These are phyloP conservation scores for Gastroboletus turbinatus DNA, from an alignment of 1,284 basidiomycete genomes.

Conservation along the genomic window DNA sequence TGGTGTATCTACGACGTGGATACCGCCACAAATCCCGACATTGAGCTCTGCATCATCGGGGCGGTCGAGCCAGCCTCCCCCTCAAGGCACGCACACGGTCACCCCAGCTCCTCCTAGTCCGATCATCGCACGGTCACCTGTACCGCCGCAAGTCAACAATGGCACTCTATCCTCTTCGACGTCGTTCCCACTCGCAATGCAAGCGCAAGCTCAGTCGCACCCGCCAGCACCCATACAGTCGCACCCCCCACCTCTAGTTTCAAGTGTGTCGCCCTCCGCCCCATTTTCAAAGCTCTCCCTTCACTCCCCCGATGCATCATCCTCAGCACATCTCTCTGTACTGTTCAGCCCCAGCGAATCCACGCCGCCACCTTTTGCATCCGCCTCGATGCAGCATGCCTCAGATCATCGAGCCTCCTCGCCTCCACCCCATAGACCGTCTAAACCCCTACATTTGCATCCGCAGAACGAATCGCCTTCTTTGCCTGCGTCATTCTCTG, in stretches of 20 bases:
- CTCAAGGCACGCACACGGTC: not conserved
- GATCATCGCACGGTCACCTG: not conserved
- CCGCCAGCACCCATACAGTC: not conserved
- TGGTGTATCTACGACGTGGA: slow-evolving; percentile 7
- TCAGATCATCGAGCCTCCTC: slow-evolving; percentile 13
- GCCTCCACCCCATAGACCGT: slow-evolving; percentile 21
- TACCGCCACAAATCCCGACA: slow-evolving; percentile 7
- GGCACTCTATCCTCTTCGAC: slow-evolving; percentile 5
- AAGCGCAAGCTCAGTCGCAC: slow-evolving; percentile 6
- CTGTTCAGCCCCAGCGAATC: slow-evolving; percentile 8
- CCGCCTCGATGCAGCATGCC: not conserved
- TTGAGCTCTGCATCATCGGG: slow-evolving; percentile 1
- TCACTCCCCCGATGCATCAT: slow-evolving; percentile 30
- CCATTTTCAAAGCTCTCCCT: slow-evolving; percentile 41
- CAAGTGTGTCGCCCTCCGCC: slow-evolving; percentile 36
- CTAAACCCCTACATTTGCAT: slow-evolving; percentile 31
- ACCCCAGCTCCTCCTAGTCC: not conserved
- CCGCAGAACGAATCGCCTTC: slow-evolving; percentile 23
- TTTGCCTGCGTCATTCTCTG: slow-evolving; percentile 4
- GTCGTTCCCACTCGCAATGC: not conserved
- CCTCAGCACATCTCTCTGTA: slow-evolving; percentile 9
- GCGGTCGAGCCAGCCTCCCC: slow-evolving; percentile 7
- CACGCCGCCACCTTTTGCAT: not conserved
- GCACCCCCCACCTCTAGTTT: not conserved
- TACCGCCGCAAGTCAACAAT: not conserved